Evolutionary conservation across 768 basidiomycete species (phyloP).

Genomic region (Kwoniella europaea): DNA sequence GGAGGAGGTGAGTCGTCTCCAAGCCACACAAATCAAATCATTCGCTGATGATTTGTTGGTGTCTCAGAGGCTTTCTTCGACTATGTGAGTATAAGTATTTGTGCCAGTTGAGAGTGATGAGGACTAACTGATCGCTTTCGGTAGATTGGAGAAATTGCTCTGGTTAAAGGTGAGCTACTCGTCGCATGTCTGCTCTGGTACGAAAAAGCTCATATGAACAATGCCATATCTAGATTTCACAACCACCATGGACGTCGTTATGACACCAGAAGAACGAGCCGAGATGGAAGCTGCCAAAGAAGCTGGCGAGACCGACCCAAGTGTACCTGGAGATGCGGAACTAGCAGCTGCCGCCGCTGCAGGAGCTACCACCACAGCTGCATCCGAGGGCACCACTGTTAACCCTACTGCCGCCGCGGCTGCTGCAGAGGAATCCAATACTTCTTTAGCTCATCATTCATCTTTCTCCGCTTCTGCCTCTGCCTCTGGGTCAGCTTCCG

Average conservation of each 20-base stretch:
- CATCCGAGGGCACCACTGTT: constrained; percentile 28
- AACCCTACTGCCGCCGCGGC: constrained; percentile 33
- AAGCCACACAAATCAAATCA: background rate
- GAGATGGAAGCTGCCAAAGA: constrained; percentile 79
- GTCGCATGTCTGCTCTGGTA: background rate
- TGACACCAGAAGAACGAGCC: constrained; percentile 89
- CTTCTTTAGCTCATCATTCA: constrained; percentile 37
- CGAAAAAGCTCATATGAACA: too few species aligned
- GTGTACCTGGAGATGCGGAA: constrained; percentile 31
- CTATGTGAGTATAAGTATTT: constrained; percentile 68
- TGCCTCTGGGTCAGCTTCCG: constrained; percentile 27
- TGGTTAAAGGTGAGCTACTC: constrained; percentile 71
- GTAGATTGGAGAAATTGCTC: constrained; percentile 93
- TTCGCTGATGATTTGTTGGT: background rate
- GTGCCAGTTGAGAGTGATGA: too few species aligned
- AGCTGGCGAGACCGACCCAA: constrained; percentile 56
- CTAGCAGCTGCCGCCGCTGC: constrained; percentile 24
- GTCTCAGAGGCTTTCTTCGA: constrained; percentile 75
- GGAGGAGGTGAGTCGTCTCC: constrained; percentile 65
- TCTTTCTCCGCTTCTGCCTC: constrained; percentile 33
- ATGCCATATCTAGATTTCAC: constrained; percentile 68
- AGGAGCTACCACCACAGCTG: constrained; percentile 29
- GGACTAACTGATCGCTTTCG: constrained; percentile 26
- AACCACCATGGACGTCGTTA: constrained; percentile 70
- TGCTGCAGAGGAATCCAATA: constrained; percentile 27